These are phyloP conservation scores for Ensete glaucum DNA, from an alignment of 176 grass and related monocot genomes.

Conservation along the genomic window DNA sequence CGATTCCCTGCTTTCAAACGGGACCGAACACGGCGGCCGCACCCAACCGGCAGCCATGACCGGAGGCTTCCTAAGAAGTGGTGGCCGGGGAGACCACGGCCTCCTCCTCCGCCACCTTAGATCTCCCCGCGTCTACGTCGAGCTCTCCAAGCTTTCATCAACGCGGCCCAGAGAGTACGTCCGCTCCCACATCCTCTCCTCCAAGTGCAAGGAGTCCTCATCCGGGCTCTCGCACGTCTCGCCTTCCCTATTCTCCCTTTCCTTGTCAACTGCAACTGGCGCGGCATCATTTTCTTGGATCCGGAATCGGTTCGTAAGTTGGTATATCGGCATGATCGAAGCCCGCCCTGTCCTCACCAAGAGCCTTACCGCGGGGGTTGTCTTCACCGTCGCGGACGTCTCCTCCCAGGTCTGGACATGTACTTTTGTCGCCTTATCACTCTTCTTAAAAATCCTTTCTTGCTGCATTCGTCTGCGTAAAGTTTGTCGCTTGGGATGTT, in stretches of 20 bases:
- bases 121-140: not conserved
- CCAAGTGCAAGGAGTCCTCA: constrained; percentile 15
- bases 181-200: constrained; percentile 48
- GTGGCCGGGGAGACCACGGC: not conserved
- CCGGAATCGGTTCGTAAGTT: constrained; percentile 34
- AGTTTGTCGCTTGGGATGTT: not conserved
- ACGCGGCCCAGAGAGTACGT: constrained; percentile 5
- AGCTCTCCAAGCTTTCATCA: not conserved
- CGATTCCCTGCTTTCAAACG: not conserved
- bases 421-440: not conserved
- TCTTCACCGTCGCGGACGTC: constrained; percentile 74
- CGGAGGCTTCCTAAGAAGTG: not conserved
- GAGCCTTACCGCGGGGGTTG: constrained; percentile 66
- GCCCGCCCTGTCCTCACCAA: constrained; percentile 76
- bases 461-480: not conserved
- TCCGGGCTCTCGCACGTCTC: not conserved
- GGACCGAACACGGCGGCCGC: not conserved
- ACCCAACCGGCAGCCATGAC: not conserved
- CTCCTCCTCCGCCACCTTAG: constrained; percentile 5
- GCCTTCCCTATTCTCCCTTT: constrained; percentile 1
- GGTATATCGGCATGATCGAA: constrained; percentile 71
- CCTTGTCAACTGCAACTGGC: constrained; percentile 8
- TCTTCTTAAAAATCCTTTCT: not conserved
- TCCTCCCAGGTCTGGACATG: constrained; percentile 54
- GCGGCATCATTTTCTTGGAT: constrained; percentile 3